Base-by-base conservation (phyloP, 352 stramenopile species). In the Stephanocyclus meneghinianus region DNA sequence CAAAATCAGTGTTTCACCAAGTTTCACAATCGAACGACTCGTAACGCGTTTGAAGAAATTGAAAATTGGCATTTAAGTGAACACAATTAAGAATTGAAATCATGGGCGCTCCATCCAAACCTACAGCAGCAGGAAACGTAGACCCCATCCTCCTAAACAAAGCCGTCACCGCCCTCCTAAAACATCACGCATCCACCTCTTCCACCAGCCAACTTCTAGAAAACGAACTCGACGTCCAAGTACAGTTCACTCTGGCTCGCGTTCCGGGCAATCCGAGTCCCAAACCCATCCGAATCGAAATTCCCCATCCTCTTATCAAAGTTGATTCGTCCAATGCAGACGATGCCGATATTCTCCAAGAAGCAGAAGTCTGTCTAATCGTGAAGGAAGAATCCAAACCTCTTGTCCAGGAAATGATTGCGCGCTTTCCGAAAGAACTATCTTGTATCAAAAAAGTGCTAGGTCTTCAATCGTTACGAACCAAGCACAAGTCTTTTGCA, bases 311-410 rank as follows among this genome's bases (percentile, higher is more conserved):
- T 13, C 74, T 94, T 8, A 85, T 84, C 37, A 84, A 87, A 53
- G 35, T 77, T 37, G 44, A 40, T 26, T 26, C 8, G n/a, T 26
- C 15, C 10, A 30, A 18, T 32, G 48, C 56, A 40, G 47, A 74
- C 16, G 68, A 69, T n/a, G 56, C 59, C 10, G 61, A 74, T 40
- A 77, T 57, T 26, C 8, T 32, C 2, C 13, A 53, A 48, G 44
- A 74, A 64, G 51, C 84, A 10, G 81, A 91, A 57, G 80, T 94
- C 55, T 91, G 88, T 60, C 73, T 94, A 13, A 95, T 94, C 70
- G 87, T 95, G 56, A 94, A 94, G 75, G 89, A 94, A 48, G 78
- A 82, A 60, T 86, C 81, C 32, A 94, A 94, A 74, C 48, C 72
- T 61, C 87, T 75, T 78, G 76, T 91, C 10, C 79, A 92, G 72